phyloP scores from a whole-genome alignment of 306 rosid genomes.

The Vigna hirtella region DNA sequence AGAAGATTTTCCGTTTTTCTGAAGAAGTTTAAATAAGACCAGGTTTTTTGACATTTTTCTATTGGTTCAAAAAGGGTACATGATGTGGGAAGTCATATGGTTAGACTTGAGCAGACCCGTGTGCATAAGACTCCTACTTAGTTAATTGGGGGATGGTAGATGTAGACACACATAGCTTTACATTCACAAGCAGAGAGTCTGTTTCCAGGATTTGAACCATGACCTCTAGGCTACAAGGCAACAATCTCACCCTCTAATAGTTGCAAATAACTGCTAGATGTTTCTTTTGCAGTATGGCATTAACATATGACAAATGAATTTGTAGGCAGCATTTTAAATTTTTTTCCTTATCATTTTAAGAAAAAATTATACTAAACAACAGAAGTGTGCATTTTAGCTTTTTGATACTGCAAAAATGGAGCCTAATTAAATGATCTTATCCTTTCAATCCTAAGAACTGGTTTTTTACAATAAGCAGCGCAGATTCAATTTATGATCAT shows the following conservation, averaged over 20 bases:
- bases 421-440: constrained; percentile 26
- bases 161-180: neutral
- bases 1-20: neutral
- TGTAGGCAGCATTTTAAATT: neutral
- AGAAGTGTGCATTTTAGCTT: constrained; percentile 22
- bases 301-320: constrained; percentile 4
- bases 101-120: neutral
- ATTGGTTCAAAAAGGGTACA: neutral
- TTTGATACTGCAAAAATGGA: constrained; percentile 18
- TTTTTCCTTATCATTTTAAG: neutral
- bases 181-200: neutral
- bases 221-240: neutral
- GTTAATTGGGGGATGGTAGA: neutral
- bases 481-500: neutral
- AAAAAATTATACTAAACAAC: constrained; percentile 7
- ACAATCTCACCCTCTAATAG: neutral
- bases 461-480: constrained; percentile 34
- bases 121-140: neutral
- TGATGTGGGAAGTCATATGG: constrained; percentile 15
- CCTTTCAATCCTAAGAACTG: constrained; percentile 19
- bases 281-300: constrained; percentile 27
- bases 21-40: constrained; percentile 21
- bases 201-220: constrained; percentile 2
- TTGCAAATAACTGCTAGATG: neutral
- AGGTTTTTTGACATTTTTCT: neutral